Evolutionary conservation across 208 protist genomes (phyloP), one percentile per base, ranked within the genome.

Genomic region (Wallacemonas sp.): DNA sequence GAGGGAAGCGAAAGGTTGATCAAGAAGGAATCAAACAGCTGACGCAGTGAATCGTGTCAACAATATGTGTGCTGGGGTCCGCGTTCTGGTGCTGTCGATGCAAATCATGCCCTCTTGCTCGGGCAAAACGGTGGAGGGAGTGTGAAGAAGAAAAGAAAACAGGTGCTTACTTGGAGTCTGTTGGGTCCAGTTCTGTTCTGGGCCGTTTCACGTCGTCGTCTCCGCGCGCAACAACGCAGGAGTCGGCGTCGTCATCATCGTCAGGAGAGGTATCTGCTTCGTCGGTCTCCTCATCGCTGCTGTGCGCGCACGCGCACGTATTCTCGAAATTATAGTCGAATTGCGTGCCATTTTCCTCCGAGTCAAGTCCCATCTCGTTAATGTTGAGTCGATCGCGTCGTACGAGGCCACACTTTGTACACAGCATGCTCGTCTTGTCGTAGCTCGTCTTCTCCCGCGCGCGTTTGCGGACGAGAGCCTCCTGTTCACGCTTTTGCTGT

Each of bases 281-380:
- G 19, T 55, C 74, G 52, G 65, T 68, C 61, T 58, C 52, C 19
- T 58, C 52, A 6, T 63, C 41, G 62, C 87, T 93, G 36, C 74
- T 78, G 66, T 88, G 76, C n/a, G 62, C 69, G 67, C 91, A 96
- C 36, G 80, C 68, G 48, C 91, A 96, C 27, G 81, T 47, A 57
- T 92, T 92, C 47, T 93, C 91, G 76, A 92, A 96, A 67, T 94
- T 92, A 73, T 94, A 96, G 52, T 96, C 91, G 62, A 93, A 96
- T 23, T 96, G 91, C 11, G 86, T 89, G 26, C 91, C 91, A 57
- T 83, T 92, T 62, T 93, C 84, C 65, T 93, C 87, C 5, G 91
- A 96, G 64, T 96, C 91, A 30, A 96, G 80, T 8, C 75, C 91
- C 14, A 96, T 52, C 39, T 93, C 78, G 46, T 96, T 96, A 47